Evolutionary conservation across 768 basidiomycete genomes (phyloP), one percentile per base, ranked within the genome.

Genomic region (Chalciporus pseudorubinellus): DNA sequence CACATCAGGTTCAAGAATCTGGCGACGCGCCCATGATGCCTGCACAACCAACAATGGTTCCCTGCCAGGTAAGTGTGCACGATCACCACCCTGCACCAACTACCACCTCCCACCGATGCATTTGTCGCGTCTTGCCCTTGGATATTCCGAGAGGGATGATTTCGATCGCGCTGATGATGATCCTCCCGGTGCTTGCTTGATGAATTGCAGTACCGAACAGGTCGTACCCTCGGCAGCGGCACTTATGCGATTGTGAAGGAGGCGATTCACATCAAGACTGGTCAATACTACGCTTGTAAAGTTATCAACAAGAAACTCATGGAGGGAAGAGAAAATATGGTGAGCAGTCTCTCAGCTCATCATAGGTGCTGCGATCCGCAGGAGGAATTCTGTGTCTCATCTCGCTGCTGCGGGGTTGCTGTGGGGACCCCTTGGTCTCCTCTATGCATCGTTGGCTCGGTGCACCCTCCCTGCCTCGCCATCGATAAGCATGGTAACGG

Each of bases 271-370:
- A 86, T 95, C 74, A 85, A 88, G 74, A 92, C 93, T 1, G 84
- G 84, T 19, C 82, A 97, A 70, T 95, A 95, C 74, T 98, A 88
- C 77, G 97, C 95, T 19, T 98, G 95, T 82, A 99, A 99, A 72
- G 97, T 98, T 63, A 94, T 98, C 74, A 98, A 95, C 84, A 98
- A 98, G 80, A 93, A 95, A 65, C 83, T 97, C 52, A 97, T 97
- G 94, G 90, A 95, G 67, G 95, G 95, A 5, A 79, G 95, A 57
- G 95, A 98, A 73, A 85, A 95, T 68, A 98, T 99, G 95, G 95
- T 94, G 19, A 59, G 83, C 65, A 33, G 26, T 7, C 44, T 50
- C 33, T 39, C 22, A 34, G 26, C 40, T 19, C 53, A 21, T 48
- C 36, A 48, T 54, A 44, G 46, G 51, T 52, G 22, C 51, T 45